Conservation (phyloP, 169 alveolate genomes). For the Pseudocohnilembus persalinus region DNA sequence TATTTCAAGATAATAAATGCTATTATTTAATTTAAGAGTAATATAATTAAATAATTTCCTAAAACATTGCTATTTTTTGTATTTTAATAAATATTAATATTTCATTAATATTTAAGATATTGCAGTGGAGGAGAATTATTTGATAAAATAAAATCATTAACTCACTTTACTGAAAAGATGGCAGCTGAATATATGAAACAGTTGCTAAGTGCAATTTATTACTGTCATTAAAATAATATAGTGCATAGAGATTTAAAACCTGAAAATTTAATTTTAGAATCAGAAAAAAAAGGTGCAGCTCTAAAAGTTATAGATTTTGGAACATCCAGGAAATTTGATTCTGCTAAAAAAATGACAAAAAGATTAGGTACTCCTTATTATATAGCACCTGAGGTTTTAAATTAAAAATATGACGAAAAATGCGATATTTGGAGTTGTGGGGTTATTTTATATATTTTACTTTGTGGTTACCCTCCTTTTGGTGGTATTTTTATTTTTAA, state of each 20-base stretch:
- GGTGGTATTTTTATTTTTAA: conserved; percentile 33
- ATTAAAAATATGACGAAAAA: conserved; percentile 59
- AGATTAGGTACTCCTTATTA: conserved; percentile 73
- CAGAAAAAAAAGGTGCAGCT: conserved; percentile 42
- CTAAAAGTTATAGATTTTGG: conserved; percentile 83
- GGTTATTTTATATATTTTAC: conserved; percentile 62
- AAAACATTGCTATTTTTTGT: background rate
- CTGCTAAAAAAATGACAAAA: conserved; percentile 49
- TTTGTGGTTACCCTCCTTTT: conserved; percentile 70
- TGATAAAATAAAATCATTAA: conserved; percentile 58
- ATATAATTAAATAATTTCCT: too few relatives aligned
- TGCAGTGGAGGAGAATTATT: conserved; percentile 79
- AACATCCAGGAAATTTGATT: conserved; percentile 52
- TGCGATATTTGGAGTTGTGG: conserved; percentile 79
- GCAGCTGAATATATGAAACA: conserved; percentile 70
- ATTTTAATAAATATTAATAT: too few relatives aligned
- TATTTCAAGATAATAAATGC: conserved; percentile 50
- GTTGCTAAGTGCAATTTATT: conserved; percentile 64
- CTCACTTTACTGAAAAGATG: conserved; percentile 57
- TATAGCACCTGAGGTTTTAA: conserved; percentile 76
- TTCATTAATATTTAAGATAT: background rate
- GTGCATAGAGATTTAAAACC: conserved; percentile 85
- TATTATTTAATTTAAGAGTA: conserved; percentile 55
- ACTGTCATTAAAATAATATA: conserved; percentile 75
- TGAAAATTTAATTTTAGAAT: conserved; percentile 70